Evolutionary conservation across 306 rosid species (phyloP).

Genomic region (Sechiopsis laciniata): DNA sequence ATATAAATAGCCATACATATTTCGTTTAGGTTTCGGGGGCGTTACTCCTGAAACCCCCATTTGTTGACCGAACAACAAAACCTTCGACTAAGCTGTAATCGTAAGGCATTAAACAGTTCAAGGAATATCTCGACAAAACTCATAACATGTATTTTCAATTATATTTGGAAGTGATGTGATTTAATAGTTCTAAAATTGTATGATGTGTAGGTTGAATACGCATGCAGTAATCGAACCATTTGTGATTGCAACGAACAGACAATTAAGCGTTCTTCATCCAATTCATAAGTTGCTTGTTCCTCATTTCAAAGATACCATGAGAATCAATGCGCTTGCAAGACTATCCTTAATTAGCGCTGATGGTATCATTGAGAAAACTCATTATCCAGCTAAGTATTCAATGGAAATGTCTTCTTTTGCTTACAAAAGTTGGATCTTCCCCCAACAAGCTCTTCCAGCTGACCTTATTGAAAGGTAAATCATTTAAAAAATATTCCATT

Average conservation of each 20-base stretch:
- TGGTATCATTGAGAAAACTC: slow-evolving; percentile 24
- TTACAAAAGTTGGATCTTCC: slow-evolving; percentile 25
- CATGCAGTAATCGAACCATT: not conserved
- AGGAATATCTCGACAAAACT: too few species aligned
- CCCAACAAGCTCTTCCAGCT: slow-evolving; percentile 60
- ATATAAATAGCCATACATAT: too few species aligned
- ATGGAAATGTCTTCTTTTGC: slow-evolving; percentile 28
- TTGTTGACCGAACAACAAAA: too few species aligned
- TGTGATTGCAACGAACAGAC: slow-evolving; percentile 10
- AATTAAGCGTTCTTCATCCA: not conserved
- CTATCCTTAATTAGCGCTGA: not conserved
- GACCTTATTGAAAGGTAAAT: slow-evolving; percentile 64
- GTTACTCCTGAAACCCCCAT: too few species aligned
- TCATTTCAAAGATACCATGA: not conserved
- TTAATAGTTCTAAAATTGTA: too few species aligned
- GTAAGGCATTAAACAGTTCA: too few species aligned
- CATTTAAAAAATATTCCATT: not conserved
- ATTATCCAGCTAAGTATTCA: slow-evolving; percentile 46
- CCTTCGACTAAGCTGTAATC: too few species aligned
- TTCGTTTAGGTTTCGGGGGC: too few species aligned
- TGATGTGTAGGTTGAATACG: not conserved
- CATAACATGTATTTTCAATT: too few species aligned
- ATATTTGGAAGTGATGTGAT: too few species aligned
- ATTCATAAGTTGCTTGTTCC: not conserved
- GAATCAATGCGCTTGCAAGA: not conserved